These are phyloP conservation scores for Vinca minor DNA, from an alignment of 257 asterid species.

Conservation along the genomic window DNA sequence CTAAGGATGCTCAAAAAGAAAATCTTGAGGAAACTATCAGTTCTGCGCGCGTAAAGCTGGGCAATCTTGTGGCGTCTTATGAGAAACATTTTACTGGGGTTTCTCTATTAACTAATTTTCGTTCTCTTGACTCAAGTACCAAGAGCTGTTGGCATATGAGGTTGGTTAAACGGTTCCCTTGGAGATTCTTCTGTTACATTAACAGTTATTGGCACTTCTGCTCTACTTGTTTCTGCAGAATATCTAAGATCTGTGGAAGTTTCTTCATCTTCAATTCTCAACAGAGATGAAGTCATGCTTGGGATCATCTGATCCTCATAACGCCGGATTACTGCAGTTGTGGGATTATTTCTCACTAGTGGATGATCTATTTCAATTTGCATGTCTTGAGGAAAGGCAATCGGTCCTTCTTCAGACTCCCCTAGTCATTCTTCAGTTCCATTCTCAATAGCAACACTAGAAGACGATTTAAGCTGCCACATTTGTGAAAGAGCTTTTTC, in stretches of 20 bases:
- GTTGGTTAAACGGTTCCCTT: conserved; percentile 23
- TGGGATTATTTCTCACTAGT: conserved; percentile 45
- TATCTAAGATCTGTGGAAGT: conserved; percentile 41
- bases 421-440: conserved; percentile 94
- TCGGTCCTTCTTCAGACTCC: conserved; percentile 63
- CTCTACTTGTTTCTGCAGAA: too few relatives aligned
- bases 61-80: too few relatives aligned
- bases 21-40: too few relatives aligned
- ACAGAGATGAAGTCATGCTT: conserved; percentile 61
- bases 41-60: too few relatives aligned
- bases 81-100: too few relatives aligned
- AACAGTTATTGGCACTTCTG: conserved; percentile 65
- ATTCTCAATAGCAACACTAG: conserved; percentile 50
- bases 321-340: conserved; percentile 26
- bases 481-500: too few relatives aligned
- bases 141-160: conserved; percentile 15
- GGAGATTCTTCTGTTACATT: conserved; percentile 33
- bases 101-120: too few relatives aligned
- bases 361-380: conserved; percentile 55
- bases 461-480: conserved; percentile 52
- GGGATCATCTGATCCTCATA: conserved; percentile 95
- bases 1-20: too few relatives aligned
- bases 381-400: conserved; percentile 68
- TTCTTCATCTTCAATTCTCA: conserved; percentile 58
- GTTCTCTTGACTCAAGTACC: too few relatives aligned